Evolutionary conservation across 371 early-diverging fungal genomes (phyloP), one percentile per base, ranked within the genome.

Genomic region (Saksenaea oblongispora): DNA sequence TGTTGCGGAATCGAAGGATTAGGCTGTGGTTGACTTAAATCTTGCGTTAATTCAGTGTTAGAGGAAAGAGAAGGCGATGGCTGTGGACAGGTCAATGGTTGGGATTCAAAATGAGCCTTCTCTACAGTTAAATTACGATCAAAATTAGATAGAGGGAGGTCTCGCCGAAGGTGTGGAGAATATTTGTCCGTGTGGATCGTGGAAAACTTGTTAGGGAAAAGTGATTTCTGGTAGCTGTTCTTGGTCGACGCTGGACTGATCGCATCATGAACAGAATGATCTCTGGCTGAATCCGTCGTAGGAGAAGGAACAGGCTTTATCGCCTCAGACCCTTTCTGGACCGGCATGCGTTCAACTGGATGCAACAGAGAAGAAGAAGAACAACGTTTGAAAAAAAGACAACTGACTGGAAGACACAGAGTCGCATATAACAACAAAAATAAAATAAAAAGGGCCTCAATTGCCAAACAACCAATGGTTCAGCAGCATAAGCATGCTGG

Each of bases 81-180:
- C 14, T 41, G 42, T 41, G 42, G 59, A 56, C 61, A 58, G 42
- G 34, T 58, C 42, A 62, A 39, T 17, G 53, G 73, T 39, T 60
- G 70, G 13, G 74, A 63, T 11, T 74, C 74, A 61, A 74, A 74
- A 15, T 59, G 65, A 22, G 80, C 77, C 42, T 74, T 79, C 58
- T 79, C 80, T 1, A 79, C 72, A 5, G 73, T 74, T 39, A 79
- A 31, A 14, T 70, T 79, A 37, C 70, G 65, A 66, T 71, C 74
- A 69, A 72, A 72, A 54, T 72, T 63, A 10, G 58, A 56, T 54
- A 64, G 28, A 51, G 70, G 70, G n/a, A 68, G 61, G 31, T 74
- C 74, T n/a, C 64, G 61, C 22, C 64, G 65, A 24, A 69, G 55
- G 28, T 62, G 56, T 56, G 69, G 62, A 17, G 69, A 62, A 54